Base-by-base conservation (phyloP, 129 eudicot species). In the Flaveria bidentis region DNA sequence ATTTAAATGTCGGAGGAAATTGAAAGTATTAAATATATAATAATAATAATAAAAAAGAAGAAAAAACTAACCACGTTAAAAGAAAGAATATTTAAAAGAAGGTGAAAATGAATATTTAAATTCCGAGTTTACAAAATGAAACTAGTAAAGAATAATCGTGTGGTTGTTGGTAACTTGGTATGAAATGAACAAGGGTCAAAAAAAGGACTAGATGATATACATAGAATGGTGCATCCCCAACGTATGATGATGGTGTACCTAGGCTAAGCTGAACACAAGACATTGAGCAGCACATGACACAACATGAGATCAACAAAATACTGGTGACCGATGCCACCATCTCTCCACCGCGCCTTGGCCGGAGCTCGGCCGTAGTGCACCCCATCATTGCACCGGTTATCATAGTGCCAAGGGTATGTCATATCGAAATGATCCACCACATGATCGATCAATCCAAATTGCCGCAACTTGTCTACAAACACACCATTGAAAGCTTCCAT, bases 351-450 rank as follows among this genome's bases (percentile, higher is more conserved):
- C 90, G 61, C 66, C 83, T 87, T 91, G 53, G 87, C 87, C 53
- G 99, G 99, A 75, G 91, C 89, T 30, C 99, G 88, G 44, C 99
- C 99, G 62, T 93, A 93, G 57, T 93, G 98, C 14, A 93, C 98
- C 69, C 97, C 98, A 3, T 93, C 98, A 11, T 87, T 93, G 73
- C 96, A 88, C 78, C 98, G 86, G 68, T 93, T 93, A 58, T 93
- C 98, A 16, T 63, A 93, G 75, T 93, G 98, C 98, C 98, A 93
- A 11, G 97, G 91, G 67, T 83, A 90, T 2, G 98, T 93, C 97
- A 93, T 78, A 67, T 90, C 97, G 56, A 93, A 93, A 69, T 90
- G 91, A 64, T 93, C 98, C 15, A 94, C 82, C 25, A 94, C 92
- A 33, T 78, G 47, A 69, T 78, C 81, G 11, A 94, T 86, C 36